These are phyloP conservation scores for Plenodomus tracheiphilus DNA, from an alignment of 2,329 filamentous ascomycete species.

Conservation along the genomic window DNA sequence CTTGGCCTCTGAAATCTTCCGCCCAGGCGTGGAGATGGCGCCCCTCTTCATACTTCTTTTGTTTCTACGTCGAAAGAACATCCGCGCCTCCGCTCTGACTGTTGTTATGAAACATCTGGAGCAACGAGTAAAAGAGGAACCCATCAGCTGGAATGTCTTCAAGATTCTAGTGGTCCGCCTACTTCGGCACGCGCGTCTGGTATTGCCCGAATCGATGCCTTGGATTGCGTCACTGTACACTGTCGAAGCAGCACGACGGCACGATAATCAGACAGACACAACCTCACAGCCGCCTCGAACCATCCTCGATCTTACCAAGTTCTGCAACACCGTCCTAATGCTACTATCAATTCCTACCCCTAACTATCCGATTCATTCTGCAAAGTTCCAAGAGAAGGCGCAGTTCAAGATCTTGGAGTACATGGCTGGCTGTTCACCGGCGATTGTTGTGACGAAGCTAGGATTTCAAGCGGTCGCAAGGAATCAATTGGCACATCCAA, in stretches of 20 bases:
- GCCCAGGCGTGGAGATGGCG: slow-evolving; percentile 10
- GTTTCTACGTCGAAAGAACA: slow-evolving; percentile 35
- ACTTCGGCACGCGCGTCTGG: slow-evolving; percentile 34
- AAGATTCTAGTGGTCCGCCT: slow-evolving; percentile 30
- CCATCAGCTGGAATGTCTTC: slow-evolving; percentile 26
- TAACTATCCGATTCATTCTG: slow-evolving; percentile 54
- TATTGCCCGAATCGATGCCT: slow-evolving; percentile 37
- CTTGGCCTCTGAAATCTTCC: slow-evolving; percentile 24
- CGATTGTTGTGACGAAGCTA: slow-evolving; percentile 58
- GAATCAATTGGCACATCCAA: slow-evolving; percentile 61
- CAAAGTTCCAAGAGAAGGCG: slow-evolving; percentile 57
- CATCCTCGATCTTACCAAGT: slow-evolving; percentile 36
- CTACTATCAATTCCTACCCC: slow-evolving; percentile 54
- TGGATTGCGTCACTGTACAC: slow-evolving; percentile 35
- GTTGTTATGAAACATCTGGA: slow-evolving; percentile 30
- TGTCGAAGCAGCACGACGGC: slow-evolving; percentile 25
- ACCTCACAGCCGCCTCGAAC: background rate
- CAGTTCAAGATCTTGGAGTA: slow-evolving; percentile 60
- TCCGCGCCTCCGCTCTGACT: slow-evolving; percentile 23
- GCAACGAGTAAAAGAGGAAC: slow-evolving; percentile 13
- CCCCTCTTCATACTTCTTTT: slow-evolving; percentile 39
- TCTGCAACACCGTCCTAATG: slow-evolving; percentile 55
- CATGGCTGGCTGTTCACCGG: slow-evolving; percentile 60
- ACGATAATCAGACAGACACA: slow-evolving; percentile 1
- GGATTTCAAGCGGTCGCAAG: slow-evolving; percentile 61